A percentile compares a stretch with the other conserved stretches of the same genome.
These are phyloP conservation scores for Phytophthora brassicae DNA, from an alignment of 352 stramenopile genomes.

Conservation along the genomic window DNA sequence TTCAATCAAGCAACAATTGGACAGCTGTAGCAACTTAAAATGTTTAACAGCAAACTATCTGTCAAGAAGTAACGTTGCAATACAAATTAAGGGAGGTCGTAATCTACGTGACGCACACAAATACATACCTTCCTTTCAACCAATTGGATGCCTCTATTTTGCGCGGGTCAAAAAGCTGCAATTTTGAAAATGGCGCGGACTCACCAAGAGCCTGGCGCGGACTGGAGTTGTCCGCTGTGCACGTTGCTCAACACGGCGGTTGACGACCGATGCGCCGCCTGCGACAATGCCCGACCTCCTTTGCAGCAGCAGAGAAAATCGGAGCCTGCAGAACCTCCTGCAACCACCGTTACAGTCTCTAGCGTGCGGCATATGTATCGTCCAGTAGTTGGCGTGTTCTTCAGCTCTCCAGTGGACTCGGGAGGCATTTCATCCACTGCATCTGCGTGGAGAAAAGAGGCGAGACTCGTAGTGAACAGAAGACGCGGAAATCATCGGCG, in stretches of 20 bases:
- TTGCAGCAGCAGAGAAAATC: neutral
- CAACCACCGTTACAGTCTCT: slow-evolving; percentile 2
- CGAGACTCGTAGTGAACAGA: slow-evolving; percentile 42
- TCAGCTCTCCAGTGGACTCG: slow-evolving; percentile 25
- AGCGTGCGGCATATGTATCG: slow-evolving; percentile 16
- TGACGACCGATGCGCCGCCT: slow-evolving; percentile 52
- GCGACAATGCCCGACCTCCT: slow-evolving; percentile 43
- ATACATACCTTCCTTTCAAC: slow-evolving; percentile 2
- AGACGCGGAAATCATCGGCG: slow-evolving; percentile 5
- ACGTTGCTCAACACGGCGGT: slow-evolving; percentile 61
- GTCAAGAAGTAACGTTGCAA: slow-evolving; percentile 1
- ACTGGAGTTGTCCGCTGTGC: slow-evolving; percentile 74
- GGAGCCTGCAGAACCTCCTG: slow-evolving; percentile 1
- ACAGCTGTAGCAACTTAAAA: too few species aligned
- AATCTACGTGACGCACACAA: too few species aligned
- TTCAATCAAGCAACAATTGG: too few species aligned
- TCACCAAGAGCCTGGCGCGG: slow-evolving; percentile 1
- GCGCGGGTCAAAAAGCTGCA: slow-evolving; percentile 11
- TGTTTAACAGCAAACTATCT: too few species aligned
- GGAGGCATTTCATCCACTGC: neutral
- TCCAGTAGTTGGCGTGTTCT: slow-evolving; percentile 43
- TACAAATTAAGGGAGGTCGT: neutral
- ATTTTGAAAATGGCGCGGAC: slow-evolving; percentile 41
- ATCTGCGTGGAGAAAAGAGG: slow-evolving; percentile 34
- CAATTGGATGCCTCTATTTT: slow-evolving; percentile 13